A percentile compares a stretch with the other conserved stretches of the same genome.
Conservation (phyloP, 805 yeast species). For the Clavispora carvajalis region DNA sequence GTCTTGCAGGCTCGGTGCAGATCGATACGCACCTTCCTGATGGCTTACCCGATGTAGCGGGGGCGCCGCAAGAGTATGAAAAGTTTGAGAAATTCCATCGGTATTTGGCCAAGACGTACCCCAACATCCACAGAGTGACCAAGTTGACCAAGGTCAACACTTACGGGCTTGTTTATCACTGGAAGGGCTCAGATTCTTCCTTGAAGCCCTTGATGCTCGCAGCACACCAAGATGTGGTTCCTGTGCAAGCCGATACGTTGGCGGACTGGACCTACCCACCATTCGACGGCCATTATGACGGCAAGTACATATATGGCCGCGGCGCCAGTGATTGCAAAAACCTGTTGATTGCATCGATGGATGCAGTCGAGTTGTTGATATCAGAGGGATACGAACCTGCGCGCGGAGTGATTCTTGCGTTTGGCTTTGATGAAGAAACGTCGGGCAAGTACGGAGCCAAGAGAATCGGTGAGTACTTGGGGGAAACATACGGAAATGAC, state of each 20-base stretch:
- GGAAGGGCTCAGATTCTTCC: slow-evolving; percentile 11
- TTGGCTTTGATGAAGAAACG: slow-evolving; percentile 17
- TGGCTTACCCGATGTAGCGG: slow-evolving; percentile 41
- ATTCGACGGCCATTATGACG: slow-evolving; percentile 2
- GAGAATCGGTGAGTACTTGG: slow-evolving; percentile 7
- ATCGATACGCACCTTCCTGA: slow-evolving; percentile 65
- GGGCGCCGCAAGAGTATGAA: slow-evolving; percentile 48
- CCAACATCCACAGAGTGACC: slow-evolving; percentile 5
- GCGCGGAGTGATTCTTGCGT: slow-evolving; percentile 11
- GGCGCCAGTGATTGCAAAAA: slow-evolving; percentile 4
- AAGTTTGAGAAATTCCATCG: slow-evolving; percentile 17
- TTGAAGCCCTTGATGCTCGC: slow-evolving; percentile 15
- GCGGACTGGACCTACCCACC: slow-evolving; percentile 4
- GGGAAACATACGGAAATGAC: slow-evolving; percentile 7
- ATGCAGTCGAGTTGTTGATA: slow-evolving; percentile 11
- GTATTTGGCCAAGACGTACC: slow-evolving; percentile 11
- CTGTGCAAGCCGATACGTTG: slow-evolving; percentile 3
- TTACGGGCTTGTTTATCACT: slow-evolving; percentile 11
- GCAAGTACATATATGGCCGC: slow-evolving; percentile 1
- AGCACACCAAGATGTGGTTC: slow-evolving; percentile 10
- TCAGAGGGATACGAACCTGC: slow-evolving; percentile 8
- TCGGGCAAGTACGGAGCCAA: slow-evolving; percentile 11
- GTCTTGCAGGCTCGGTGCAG: slow-evolving; percentile 54
- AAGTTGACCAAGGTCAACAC: slow-evolving; percentile 12
- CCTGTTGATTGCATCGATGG: slow-evolving; percentile 1